Base-by-base conservation (phyloP, 208 protist species). In the Acanthamoeba royreba region DNA sequence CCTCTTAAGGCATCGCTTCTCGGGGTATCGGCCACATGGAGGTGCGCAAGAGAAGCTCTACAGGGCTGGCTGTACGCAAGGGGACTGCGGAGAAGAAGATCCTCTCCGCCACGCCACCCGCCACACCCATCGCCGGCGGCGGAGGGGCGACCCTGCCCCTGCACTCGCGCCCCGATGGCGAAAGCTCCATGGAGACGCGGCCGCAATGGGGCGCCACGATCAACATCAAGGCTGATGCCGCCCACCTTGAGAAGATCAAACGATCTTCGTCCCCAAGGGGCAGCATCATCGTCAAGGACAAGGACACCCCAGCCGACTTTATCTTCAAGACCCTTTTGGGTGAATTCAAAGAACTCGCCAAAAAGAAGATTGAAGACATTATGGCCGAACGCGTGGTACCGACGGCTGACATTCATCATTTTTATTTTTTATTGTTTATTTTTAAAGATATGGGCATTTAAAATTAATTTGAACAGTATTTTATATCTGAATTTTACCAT, bases 301-400 rank as follows among this genome's bases (percentile, higher is more conserved):
- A 89, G 33, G 81, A 89, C 28, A 53, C 81, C 43, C 81, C 81
- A n/a, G 25, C 81, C 0, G 81, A 89, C 28, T 63, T 46, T 35
- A 61, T 89, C 42, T 89, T 89, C 81, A 89, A 89, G 42, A 46
- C 81, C 7, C 28, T 89, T 38, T 46, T 89, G 9, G 81, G 81
- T 25, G 81, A 89, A 46, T 89, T 89, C 81, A 89, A 63, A 35
- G 81, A 89, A 5, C 81, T 46, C 45, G 81, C 81, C 0, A 52
- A n/a, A 33, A 52, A 61, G 31, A 89, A 89, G 38, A 89, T 89
- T 22, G 81, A 89, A 35, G 81, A 89, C 46, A 89, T 89, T 35
- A 89, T 89, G 81, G 38, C 81, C 31, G 42, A 63, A 45, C 46
- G 81, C 43, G 61, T 89, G 17, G 81, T 89, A 89, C 81, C n/a